phyloP scores from a whole-genome alignment of 2,329 filamentous ascomycete species.

The Botrytis pseudocinerea region DNA sequence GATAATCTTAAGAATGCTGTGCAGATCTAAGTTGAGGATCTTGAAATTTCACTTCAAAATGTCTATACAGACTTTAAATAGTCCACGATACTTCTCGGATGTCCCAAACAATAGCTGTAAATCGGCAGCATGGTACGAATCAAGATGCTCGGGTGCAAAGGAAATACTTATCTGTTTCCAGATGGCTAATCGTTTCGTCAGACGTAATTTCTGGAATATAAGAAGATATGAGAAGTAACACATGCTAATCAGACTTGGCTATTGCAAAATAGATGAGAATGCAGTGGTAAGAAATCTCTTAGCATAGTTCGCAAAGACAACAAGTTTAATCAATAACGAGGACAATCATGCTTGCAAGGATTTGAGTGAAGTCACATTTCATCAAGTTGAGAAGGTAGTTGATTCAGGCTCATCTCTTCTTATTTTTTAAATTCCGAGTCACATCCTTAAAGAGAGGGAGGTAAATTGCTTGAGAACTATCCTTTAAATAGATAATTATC shows the following conservation, averaged over 20 bases:
- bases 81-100: no score
- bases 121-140: no score
- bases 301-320: background rate
- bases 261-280: no score
- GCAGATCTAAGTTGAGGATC: background rate
- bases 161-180: no score
- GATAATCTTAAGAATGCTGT: background rate
- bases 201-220: background rate
- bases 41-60: background rate
- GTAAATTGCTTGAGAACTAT: no score
- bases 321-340: background rate
- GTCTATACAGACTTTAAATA: no score
- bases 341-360: background rate
- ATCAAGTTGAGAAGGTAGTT: background rate
- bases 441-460: background rate
- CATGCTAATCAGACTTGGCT: background rate
- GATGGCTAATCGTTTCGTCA: background rate
- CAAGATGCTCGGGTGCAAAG: no score
- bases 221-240: background rate
- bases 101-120: no score
- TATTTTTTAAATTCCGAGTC: background rate
- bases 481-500: background rate
- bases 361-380: background rate
- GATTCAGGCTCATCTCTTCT: background rate
- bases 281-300: no score